Percentiles rank a stretch among this genome's conserved stretches.
phyloP scores from a whole-genome alignment of 345 rosid genomes.

The Combretum micranthum region DNA sequence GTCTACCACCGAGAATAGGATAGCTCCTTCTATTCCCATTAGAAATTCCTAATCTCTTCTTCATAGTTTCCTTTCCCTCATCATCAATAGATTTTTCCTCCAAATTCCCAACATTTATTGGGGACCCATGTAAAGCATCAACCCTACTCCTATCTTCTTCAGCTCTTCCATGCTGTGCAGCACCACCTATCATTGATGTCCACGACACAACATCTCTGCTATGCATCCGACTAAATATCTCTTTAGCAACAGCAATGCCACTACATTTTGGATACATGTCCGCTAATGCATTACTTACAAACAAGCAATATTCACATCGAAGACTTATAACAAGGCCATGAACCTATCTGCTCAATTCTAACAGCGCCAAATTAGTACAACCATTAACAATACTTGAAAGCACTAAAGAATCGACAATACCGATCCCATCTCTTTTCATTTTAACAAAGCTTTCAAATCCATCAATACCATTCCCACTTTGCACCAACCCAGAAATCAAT shows the following conservation, averaged over 20 bases:
- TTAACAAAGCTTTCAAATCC: conserved; percentile 21
- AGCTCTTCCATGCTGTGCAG: conserved; percentile 75
- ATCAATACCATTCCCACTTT: no score
- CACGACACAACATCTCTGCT: conserved; percentile 68
- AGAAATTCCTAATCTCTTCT: conserved; percentile 67
- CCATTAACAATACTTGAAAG: no score
- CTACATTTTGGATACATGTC: conserved; percentile 91
- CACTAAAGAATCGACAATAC: conserved; percentile 62
- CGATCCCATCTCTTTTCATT: conserved; percentile 65
- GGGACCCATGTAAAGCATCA: no score
- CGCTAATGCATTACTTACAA: conserved; percentile 35
- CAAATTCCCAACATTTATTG: no score
- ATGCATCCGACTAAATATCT: conserved; percentile 40
- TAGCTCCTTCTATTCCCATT: conserved; percentile 83
- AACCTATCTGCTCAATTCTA: no score
- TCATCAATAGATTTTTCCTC: conserved; percentile 57
- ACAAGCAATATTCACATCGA: background rate
- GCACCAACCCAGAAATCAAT: no score
- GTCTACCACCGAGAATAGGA: conserved; percentile 96
- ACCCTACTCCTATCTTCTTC: no score
- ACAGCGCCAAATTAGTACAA: no score
- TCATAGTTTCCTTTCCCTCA: conserved; percentile 59
- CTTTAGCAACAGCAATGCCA: conserved; percentile 46
- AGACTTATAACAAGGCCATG: no score
- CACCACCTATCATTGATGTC: conserved; percentile 75